These are phyloP conservation scores for Mimosa pudica DNA, from an alignment of 306 rosid genomes.

Conservation along the genomic window DNA sequence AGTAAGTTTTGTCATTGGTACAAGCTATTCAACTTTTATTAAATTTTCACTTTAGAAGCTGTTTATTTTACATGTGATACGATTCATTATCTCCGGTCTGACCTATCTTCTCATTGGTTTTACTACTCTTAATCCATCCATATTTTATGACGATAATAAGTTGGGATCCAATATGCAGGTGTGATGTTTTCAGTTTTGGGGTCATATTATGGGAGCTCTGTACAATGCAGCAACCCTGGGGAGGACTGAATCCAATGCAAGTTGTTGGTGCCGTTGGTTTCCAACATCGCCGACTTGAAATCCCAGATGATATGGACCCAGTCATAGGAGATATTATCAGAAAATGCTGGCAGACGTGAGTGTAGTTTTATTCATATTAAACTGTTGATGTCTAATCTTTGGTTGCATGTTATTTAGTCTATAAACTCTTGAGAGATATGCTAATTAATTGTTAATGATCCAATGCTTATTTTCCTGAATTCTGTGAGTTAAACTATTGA, in stretches of 20 bases:
- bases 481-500: too few relatives aligned
- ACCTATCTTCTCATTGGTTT: too few relatives aligned
- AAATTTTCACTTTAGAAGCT: conserved; percentile 1
- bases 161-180: conserved; percentile 50
- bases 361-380: conserved; percentile 22
- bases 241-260: conserved; percentile 99
- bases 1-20: conserved; percentile 54
- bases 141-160: conserved; percentile 30
- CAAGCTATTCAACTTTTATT: conserved; percentile 13
- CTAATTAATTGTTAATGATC: too few relatives aligned
- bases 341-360: conserved; percentile 98
- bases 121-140: conserved; percentile 9
- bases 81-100: too few relatives aligned
- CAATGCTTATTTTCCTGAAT: too few relatives aligned
- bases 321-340: conserved; percentile 71
- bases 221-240: conserved; percentile 97
- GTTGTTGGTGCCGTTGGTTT: conserved; percentile 99
- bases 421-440: not conserved
- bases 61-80: not conserved
- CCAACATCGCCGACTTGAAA: conserved; percentile 99
- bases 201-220: conserved; percentile 96
- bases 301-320: conserved; percentile 83
- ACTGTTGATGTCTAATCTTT: not conserved
- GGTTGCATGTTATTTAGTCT: not conserved
- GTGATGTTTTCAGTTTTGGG: conserved; percentile 95